phyloP scores from a whole-genome alignment of 2,329 filamentous ascomycete genomes.

The Ampelomyces quisqualis region DNA sequence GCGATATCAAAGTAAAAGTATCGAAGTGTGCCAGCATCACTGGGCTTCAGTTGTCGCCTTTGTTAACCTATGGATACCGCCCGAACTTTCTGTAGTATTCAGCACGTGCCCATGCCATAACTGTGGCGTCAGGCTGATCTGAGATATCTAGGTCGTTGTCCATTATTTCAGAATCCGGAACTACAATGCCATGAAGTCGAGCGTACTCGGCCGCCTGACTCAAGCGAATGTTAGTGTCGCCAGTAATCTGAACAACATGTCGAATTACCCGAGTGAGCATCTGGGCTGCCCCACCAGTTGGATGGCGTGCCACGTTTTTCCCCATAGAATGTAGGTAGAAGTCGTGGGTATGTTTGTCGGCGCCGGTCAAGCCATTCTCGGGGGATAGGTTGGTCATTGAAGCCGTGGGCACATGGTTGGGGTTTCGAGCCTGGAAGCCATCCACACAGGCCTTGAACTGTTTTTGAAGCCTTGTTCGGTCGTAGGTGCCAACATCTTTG shows the following conservation, averaged over 20 bases:
- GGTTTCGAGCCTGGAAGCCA: not conserved
- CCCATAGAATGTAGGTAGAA: constrained; percentile 10
- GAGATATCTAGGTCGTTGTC: constrained; percentile 1
- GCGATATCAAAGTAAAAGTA: no score
- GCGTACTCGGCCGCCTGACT: constrained; percentile 7
- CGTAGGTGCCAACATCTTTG: not conserved
- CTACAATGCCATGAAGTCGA: not conserved
- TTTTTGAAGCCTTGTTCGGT: constrained; percentile 2
- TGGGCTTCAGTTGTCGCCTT: no score
- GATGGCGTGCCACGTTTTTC: constrained; percentile 5
- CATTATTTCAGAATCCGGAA: constrained; percentile 1
- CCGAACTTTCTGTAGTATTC: not conserved
- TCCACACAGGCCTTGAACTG: constrained; percentile 1
- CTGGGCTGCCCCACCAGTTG: constrained; percentile 2
- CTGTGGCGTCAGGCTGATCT: constrained; percentile 1
- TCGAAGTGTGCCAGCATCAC: no score
- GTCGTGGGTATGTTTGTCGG: constrained; percentile 1
- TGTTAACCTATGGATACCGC: not conserved
- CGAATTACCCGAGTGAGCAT: constrained; percentile 7
- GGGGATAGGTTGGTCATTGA: constrained; percentile 1
- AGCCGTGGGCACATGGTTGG: not conserved
- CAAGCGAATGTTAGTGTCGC: constrained; percentile 4
- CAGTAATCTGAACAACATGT: constrained; percentile 3
- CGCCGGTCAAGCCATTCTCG: constrained; percentile 1
- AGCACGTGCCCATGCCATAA: not conserved